A percentile compares a stretch with the other conserved stretches of the same genome.
phyloP scores from a whole-genome alignment of 768 basidiomycete genomes.

The Cantharellus cinnabarinus region DNA sequence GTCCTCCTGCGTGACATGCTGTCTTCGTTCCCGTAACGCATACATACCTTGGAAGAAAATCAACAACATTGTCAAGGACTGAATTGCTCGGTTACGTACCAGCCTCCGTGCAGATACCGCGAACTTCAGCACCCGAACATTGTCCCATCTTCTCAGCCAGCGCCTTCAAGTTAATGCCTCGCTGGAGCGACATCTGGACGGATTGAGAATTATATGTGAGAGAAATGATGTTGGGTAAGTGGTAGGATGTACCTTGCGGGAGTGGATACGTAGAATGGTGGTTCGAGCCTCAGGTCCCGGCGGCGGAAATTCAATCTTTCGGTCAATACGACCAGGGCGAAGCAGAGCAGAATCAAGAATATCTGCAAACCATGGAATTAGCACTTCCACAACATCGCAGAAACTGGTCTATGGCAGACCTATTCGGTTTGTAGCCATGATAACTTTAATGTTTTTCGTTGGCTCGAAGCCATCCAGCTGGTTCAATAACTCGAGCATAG shows the following conservation, averaged over 20 bases:
- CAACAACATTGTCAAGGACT: conserved; percentile 1
- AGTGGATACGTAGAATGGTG: conserved; percentile 92
- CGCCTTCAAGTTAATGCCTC: conserved; percentile 90
- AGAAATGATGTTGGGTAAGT: neutral
- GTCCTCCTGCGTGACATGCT: conserved; percentile 96
- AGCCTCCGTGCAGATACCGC: conserved; percentile 95
- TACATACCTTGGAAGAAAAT: conserved; percentile 55
- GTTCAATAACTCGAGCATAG: conserved; percentile 77
- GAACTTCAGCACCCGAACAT: conserved; percentile 92
- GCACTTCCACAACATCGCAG: neutral
- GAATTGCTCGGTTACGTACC: conserved; percentile 26
- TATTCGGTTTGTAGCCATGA: conserved; percentile 97
- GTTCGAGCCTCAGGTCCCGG: conserved; percentile 93
- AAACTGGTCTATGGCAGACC: conserved; percentile 17
- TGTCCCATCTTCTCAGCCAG: conserved; percentile 99
- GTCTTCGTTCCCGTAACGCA: conserved; percentile 80
- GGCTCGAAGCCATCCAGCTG: conserved; percentile 78
- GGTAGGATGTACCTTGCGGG: conserved; percentile 49
- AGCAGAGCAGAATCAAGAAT: conserved; percentile 87
- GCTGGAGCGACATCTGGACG: conserved; percentile 80
- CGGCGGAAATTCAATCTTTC: conserved; percentile 97
- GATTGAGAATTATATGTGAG: neutral
- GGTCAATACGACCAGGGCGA: conserved; percentile 86
- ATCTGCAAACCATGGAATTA: conserved; percentile 26
- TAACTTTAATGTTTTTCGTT: conserved; percentile 70